Evolutionary conservation across 306 rosid species (phyloP).

Genomic region (Cicer arietinum): DNA sequence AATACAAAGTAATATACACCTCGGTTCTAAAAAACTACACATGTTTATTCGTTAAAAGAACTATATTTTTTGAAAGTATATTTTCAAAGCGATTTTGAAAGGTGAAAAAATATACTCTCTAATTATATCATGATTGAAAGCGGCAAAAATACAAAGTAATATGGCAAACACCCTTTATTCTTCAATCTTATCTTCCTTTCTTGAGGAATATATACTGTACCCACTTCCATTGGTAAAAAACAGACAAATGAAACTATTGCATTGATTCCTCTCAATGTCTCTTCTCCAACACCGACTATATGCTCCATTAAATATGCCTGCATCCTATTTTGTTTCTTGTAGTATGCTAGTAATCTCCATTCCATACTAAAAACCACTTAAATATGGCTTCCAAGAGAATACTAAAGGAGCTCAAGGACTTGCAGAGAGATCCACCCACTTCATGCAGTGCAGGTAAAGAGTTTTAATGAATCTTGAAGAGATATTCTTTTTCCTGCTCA

Average conservation of each 20-base stretch:
- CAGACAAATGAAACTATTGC: conserved; percentile 48
- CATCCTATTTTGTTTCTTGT: conserved; percentile 37
- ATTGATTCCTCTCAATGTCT: conserved; percentile 41
- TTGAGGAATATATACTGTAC: conserved; percentile 69
- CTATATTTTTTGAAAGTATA: too few relatives aligned
- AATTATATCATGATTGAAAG: conserved; percentile 29
- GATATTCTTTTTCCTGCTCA: too few relatives aligned
- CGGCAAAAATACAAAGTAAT: conserved; percentile 27
- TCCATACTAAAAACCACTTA: conserved; percentile 22
- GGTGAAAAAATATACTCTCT: background rate
- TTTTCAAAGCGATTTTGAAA: too few relatives aligned
- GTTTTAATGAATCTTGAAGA: conserved; percentile 1
- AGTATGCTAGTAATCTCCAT: conserved; percentile 36
- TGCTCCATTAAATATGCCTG: conserved; percentile 56
- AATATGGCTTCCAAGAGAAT: conserved; percentile 92
- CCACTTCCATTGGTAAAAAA: conserved; percentile 63
- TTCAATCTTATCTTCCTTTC: conserved; percentile 54
- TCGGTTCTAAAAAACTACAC: too few relatives aligned
- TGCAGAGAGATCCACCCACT: conserved; percentile 97
- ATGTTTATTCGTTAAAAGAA: too few relatives aligned
- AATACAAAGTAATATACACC: too few relatives aligned
- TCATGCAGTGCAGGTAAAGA: conserved; percentile 95
- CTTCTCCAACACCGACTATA: conserved; percentile 36
- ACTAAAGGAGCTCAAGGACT: conserved; percentile 88
- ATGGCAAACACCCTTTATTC: conserved; percentile 46